Evolutionary conservation across 2,329 filamentous ascomycete genomes (phyloP), one percentile per base, ranked within the genome.

Genomic region (Aspergillus hortae): DNA sequence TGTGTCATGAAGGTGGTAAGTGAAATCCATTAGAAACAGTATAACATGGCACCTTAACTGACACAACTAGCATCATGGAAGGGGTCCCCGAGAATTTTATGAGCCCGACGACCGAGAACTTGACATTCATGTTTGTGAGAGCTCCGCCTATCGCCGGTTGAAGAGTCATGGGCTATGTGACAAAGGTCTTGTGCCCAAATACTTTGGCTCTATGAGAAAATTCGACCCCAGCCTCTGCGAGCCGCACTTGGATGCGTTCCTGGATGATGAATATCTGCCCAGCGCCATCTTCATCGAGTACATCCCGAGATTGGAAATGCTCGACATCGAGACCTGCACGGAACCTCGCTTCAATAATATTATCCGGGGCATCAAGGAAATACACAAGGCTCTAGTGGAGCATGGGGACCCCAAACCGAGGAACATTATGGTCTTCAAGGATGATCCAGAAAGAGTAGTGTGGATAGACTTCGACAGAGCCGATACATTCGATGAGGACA

Each of bases 1-100:
- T 61, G 52, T 42, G 52, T 62, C 17, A 62, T 62, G 57, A 62
- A 62, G 48, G 58, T 62, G 46, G 58, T 61, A 46, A 58, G 56
- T 19, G 33, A 44, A 23, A 5, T 14, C 23, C 43, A 19, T 10
- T 25, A 41, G 1, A 17, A 12, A 12, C 15, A 11, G 14, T 40
- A 17, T 4, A 15, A 36, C 14, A 10, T 38, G 7, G 12, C 19
- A 33, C 2, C 12, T 49, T 23, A 15, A 9, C 45, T 36, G 32
- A 52, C 43, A 19, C 46, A 40, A 7, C 12, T 17, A 57, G 52
- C 55, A 57, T 30, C 52, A 49, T 45, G 52, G 54, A 11, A 46
- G 46, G 15, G 56, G 52, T 4, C 49, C 52, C 1, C 42, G 23
- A n/a, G 21, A 27, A 10, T 48, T 32, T 12, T 52, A 56, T 17